A percentile compares a stretch with the other conserved stretches of the same genome.
These are phyloP conservation scores for Cercophora scortea DNA, from an alignment of 495 filamentous ascomycete genomes.

Conservation along the genomic window DNA sequence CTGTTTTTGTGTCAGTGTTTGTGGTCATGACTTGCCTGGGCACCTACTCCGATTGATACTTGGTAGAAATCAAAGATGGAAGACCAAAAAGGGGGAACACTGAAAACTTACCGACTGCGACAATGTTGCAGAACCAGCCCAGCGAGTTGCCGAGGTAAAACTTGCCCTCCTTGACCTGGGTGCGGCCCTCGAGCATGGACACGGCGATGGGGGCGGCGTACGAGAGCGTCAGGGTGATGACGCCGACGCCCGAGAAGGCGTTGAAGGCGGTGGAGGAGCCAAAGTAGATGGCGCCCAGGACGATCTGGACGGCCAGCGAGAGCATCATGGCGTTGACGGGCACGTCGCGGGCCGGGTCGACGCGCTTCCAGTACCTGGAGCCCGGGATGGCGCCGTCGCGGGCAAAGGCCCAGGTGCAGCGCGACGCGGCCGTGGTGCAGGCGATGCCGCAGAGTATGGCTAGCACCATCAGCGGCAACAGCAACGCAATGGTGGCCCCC, in stretches of 20 bases:
- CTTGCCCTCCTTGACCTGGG: constrained; percentile 42
- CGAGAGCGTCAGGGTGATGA: constrained; percentile 50
- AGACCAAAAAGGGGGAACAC: not conserved
- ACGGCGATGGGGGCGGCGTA: constrained; percentile 53
- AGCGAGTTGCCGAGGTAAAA: constrained; percentile 46
- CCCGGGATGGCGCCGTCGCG: constrained; percentile 51
- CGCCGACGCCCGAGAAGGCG: constrained; percentile 56
- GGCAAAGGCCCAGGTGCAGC: constrained; percentile 53
- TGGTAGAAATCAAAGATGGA: no score
- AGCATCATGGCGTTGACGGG: constrained; percentile 47
- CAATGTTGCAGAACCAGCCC: constrained; percentile 48
- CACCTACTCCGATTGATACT: no score
- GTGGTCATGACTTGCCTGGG: no score
- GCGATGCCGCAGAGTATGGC: constrained; percentile 54
- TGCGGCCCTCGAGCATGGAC: constrained; percentile 43
- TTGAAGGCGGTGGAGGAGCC: constrained; percentile 46
- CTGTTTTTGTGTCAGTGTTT: constrained; percentile 18
- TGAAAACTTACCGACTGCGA: constrained; percentile 49
- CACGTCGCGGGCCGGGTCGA: constrained; percentile 38
- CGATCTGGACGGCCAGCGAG: constrained; percentile 37
- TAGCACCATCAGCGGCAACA: constrained; percentile 41
- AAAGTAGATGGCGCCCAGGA: constrained; percentile 45
- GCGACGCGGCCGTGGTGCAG: constrained; percentile 52
- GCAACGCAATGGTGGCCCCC: constrained; percentile 37
- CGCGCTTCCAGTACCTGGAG: constrained; percentile 43